phyloP scores from a whole-genome alignment of 257 asterid species.

The Asclepias syriaca region DNA sequence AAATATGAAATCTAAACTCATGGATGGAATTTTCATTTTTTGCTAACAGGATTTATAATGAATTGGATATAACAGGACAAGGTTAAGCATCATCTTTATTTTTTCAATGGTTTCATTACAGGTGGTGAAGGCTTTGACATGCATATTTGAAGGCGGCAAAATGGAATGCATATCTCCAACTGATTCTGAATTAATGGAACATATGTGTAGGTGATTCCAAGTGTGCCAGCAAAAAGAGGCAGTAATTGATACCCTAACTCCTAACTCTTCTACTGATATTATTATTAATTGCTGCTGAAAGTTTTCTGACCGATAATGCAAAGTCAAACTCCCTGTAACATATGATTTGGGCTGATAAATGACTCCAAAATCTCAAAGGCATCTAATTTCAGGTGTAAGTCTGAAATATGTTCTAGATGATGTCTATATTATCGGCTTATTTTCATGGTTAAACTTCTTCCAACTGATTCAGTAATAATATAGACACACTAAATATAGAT shows the following conservation, averaged over 20 bases:
- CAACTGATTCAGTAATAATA: background rate
- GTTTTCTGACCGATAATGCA: background rate
- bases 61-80: background rate
- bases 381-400: background rate
- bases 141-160: slow-evolving; percentile 25
- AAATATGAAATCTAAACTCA: background rate
- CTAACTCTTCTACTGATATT: background rate
- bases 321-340: background rate
- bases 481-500: background rate
- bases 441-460: background rate
- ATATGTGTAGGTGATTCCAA: background rate
- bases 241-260: background rate
- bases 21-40: background rate
- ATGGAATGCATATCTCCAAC: slow-evolving; percentile 46
- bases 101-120: slow-evolving; percentile 14
- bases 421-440: background rate
- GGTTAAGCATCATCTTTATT: background rate
- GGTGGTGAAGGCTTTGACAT: slow-evolving; percentile 38
- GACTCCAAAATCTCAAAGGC: background rate
- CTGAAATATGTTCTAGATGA: background rate
- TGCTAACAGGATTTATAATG: background rate
- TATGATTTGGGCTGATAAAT: background rate
- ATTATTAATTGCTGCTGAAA: background rate
- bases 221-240: background rate
- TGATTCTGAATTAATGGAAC: slow-evolving; percentile 30